A percentile compares a stretch with the other conserved stretches of the same genome.
phyloP scores from a whole-genome alignment of 257 asterid genomes.

The Jacaranda mimosifolia region DNA sequence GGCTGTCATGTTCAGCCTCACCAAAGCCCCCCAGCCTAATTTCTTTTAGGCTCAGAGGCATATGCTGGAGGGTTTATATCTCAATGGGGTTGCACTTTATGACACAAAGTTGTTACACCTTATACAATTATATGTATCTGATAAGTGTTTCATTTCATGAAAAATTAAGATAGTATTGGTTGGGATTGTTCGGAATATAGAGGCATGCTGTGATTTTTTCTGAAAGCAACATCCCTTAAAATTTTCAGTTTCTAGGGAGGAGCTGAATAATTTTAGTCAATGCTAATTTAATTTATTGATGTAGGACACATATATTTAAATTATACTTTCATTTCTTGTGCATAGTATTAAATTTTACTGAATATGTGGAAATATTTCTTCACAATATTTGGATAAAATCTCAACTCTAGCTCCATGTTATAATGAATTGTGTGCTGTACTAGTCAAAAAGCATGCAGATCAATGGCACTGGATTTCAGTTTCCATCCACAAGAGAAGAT shows the following conservation, averaged over 20 bases:
- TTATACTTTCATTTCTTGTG: neutral
- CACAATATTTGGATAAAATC: neutral
- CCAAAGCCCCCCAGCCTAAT: too few relatives aligned
- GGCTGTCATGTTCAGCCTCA: too few relatives aligned
- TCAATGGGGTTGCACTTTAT: too few relatives aligned
- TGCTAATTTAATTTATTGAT: neutral
- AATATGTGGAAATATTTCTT: neutral
- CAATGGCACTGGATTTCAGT: too few relatives aligned
- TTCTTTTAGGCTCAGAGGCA: too few relatives aligned
- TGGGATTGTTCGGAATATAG: neutral
- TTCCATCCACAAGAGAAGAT: too few relatives aligned
- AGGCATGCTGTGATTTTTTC: neutral
- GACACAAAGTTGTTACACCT: too few relatives aligned
- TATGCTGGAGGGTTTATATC: too few relatives aligned
- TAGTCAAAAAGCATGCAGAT: neutral
- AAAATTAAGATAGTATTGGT: neutral
- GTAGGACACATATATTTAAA: too few relatives aligned
- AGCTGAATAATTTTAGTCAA: neutral
- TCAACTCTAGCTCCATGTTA: neutral
- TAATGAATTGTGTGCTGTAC: neutral
- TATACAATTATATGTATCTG: neutral
- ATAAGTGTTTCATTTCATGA: neutral
- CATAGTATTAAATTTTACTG: neutral
- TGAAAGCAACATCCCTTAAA: neutral
- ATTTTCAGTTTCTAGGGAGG: constrained; percentile 7